These are phyloP conservation scores for Clarireedia monteithiana DNA, from an alignment of 2,329 filamentous ascomycete species.

Conservation along the genomic window DNA sequence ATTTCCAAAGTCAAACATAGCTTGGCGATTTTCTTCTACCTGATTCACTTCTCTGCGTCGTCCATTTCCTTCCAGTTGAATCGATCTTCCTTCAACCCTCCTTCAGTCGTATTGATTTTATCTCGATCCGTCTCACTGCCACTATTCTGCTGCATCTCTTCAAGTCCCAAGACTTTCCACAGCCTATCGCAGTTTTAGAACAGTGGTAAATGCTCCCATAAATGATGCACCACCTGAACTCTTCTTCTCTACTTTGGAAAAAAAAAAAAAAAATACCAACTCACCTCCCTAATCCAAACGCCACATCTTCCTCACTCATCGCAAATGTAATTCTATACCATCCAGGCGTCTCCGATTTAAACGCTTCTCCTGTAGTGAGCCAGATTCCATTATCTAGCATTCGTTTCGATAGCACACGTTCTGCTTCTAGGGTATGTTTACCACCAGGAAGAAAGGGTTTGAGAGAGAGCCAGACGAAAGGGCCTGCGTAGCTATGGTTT, in stretches of 20 bases:
- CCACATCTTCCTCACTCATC: slow-evolving; percentile 8
- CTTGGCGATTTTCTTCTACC: no score
- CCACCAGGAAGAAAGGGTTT: slow-evolving; percentile 1
- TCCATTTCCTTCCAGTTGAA: no score
- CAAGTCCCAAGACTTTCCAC: no score
- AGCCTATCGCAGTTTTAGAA: no score
- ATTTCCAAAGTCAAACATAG: no score
- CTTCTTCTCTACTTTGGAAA: background rate
- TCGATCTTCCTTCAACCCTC: no score
- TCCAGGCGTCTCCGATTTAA: slow-evolving; percentile 8
- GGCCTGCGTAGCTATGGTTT: slow-evolving; percentile 8
- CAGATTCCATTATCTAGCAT: slow-evolving; percentile 14
- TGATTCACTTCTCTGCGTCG: no score
- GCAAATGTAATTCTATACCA: slow-evolving; percentile 14
- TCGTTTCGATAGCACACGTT: slow-evolving; percentile 7
- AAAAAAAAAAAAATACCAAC: background rate
- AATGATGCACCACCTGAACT: background rate
- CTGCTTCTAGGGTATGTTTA: slow-evolving; percentile 2
- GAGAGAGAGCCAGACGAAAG: slow-evolving; percentile 13
- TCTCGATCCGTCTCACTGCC: no score
- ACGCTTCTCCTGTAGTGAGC: slow-evolving; percentile 14
- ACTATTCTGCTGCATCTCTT: no score
- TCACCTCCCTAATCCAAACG: slow-evolving; percentile 11
- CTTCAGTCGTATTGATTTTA: no score
- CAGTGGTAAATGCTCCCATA: no score